phyloP scores from a whole-genome alignment of 805 yeast genomes.

The Cyberlindnera xylosilytica region DNA sequence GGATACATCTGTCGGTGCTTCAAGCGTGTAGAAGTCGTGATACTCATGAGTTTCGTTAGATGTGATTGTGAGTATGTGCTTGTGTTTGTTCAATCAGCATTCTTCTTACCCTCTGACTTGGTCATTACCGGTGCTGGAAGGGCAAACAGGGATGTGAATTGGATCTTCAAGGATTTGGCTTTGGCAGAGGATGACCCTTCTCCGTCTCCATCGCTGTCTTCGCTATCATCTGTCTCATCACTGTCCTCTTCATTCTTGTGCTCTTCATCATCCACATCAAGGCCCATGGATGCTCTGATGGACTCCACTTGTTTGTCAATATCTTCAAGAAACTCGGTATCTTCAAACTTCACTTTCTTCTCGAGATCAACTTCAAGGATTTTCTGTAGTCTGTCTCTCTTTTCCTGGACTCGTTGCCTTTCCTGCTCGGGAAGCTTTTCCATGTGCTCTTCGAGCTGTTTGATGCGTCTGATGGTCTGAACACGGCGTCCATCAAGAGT shows the following conservation, averaged over 20 bases:
- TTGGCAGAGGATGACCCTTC: not conserved
- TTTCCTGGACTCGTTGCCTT: constrained; percentile 28
- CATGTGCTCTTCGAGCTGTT: constrained; percentile 32
- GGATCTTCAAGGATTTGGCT: not conserved
- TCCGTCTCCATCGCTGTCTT: no score
- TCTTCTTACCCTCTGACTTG: constrained; percentile 2
- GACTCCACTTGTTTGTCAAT: constrained; percentile 36
- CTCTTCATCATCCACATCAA: constrained; percentile 1
- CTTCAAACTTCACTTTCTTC: constrained; percentile 33
- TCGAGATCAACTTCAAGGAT: constrained; percentile 30
- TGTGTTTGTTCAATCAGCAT: not conserved
- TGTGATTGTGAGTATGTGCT: not conserved
- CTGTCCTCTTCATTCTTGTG: constrained; percentile 2
- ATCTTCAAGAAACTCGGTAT: constrained; percentile 36
- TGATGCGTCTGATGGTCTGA: constrained; percentile 34
- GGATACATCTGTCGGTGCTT: not conserved
- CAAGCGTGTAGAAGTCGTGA: no score
- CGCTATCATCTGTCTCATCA: constrained; percentile 8
- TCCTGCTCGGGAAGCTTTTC: constrained; percentile 18
- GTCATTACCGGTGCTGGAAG: constrained; percentile 1
- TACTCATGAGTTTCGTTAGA: no score
- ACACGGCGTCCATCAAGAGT: constrained; percentile 41
- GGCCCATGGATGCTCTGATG: constrained; percentile 25
- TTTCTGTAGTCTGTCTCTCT: constrained; percentile 34
- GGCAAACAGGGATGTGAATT: not conserved